phyloP scores from a whole-genome alignment of 176 grass and related monocot species.

The Bromus sterilis region DNA sequence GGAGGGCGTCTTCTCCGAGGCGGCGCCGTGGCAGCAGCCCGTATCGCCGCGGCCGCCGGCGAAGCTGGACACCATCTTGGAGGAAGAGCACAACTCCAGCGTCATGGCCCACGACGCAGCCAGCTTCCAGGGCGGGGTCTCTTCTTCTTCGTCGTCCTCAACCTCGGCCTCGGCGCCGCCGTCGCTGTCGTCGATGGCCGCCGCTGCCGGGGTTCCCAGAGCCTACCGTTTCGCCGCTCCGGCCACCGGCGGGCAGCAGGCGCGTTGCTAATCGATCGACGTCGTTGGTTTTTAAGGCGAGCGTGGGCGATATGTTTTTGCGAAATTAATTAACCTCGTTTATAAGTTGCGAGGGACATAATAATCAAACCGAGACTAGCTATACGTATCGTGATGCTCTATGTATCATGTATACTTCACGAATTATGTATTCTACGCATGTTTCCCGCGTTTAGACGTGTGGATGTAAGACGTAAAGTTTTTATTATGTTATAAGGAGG shows the following conservation, averaged over 20 bases:
- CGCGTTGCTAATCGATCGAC: neutral
- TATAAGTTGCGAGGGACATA: neutral
- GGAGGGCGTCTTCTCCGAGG: constrained; percentile 28
- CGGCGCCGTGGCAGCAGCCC: constrained; percentile 38
- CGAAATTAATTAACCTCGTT: neutral
- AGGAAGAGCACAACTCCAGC: constrained; percentile 27
- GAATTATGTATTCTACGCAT: neutral
- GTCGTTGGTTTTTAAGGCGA: neutral
- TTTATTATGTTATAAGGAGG: neutral
- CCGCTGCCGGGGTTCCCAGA: neutral
- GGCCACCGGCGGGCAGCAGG: neutral
- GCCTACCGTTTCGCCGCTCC: neutral
- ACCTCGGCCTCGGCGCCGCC: neutral
- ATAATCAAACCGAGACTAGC: neutral
- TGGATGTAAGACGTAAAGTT: neutral
- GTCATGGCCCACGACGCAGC: neutral
- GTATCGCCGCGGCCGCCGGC: neutral
- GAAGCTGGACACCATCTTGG: constrained; percentile 47
- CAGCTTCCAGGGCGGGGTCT: neutral
- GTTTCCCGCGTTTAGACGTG: neutral
- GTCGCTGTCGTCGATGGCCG: neutral
- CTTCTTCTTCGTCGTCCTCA: neutral
- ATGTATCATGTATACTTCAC: neutral
- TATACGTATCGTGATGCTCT: neutral
- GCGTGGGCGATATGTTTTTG: neutral